A percentile compares a stretch with the other conserved stretches of the same genome.
These are phyloP conservation scores for Suillus hirtellus DNA, from an alignment of 768 basidiomycete species.

Conservation along the genomic window DNA sequence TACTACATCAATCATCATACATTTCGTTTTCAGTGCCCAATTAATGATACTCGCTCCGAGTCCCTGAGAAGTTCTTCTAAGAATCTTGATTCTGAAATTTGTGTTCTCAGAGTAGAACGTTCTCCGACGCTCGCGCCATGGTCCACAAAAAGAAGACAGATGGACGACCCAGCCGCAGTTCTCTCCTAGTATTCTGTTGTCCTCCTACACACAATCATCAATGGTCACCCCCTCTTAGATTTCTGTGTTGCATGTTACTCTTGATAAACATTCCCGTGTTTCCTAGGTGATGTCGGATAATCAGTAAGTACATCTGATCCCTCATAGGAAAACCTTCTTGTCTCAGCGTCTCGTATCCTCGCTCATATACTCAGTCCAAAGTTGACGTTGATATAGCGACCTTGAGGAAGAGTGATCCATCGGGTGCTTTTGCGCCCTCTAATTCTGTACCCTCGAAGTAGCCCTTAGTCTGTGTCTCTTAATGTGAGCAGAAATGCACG, in stretches of 20 bases:
- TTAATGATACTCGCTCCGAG: not conserved
- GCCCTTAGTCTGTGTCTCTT: no score
- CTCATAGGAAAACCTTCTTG: no score
- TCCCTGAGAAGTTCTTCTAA: not conserved
- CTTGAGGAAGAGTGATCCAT: no score
- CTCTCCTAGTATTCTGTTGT: not conserved
- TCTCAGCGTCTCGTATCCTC: no score
- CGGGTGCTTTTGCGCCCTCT: no score
- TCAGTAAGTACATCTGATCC: not conserved
- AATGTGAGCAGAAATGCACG: no score
- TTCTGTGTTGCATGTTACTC: not conserved
- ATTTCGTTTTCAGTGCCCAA: not conserved
- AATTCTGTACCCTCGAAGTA: no score
- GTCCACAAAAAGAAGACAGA: not conserved
- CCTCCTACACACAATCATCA: not conserved
- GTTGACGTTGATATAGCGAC: no score
- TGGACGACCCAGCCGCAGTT: not conserved
- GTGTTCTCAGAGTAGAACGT: not conserved
- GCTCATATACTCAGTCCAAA: no score
- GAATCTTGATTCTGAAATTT: not conserved
- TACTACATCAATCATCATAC: not conserved
- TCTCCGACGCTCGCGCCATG: not conserved
- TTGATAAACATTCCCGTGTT: not conserved
- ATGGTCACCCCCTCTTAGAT: not conserved
- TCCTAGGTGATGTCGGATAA: not conserved